Evolutionary conservation across 495 filamentous ascomycete genomes (phyloP).

Genomic region (Lentithecium fluviatile): DNA sequence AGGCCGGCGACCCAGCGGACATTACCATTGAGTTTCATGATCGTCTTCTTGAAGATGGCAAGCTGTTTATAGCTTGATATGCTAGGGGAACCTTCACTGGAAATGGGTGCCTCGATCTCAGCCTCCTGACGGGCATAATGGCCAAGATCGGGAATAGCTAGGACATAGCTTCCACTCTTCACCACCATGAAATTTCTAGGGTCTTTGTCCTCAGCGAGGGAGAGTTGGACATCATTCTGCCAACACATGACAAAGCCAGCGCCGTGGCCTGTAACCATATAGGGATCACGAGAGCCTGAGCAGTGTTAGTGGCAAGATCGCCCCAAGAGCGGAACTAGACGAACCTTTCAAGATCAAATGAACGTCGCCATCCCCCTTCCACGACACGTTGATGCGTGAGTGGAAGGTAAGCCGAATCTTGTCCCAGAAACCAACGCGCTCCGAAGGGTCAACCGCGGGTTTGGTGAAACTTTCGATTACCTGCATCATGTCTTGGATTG

Average conservation of each 20-base stretch:
- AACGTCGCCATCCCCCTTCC: constrained; percentile 94
- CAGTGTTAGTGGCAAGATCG: not conserved
- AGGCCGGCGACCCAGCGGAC: constrained; percentile 88
- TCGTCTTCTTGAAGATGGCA: constrained; percentile 89
- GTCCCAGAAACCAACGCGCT: constrained; percentile 96
- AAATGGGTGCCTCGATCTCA: constrained; percentile 51
- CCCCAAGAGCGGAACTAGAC: not conserved
- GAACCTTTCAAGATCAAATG: constrained; percentile 87
- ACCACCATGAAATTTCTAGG: constrained; percentile 93
- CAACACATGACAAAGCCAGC: constrained; percentile 97
- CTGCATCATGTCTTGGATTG: constrained; percentile 99
- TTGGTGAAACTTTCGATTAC: constrained; percentile 97
- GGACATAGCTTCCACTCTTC: constrained; percentile 87
- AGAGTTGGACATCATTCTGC: constrained; percentile 87
- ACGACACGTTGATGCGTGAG: constrained; percentile 82
- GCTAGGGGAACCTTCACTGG: constrained; percentile 57
- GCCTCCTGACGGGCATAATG: constrained; percentile 68
- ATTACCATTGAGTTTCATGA: constrained; percentile 96
- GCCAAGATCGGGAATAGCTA: constrained; percentile 91
- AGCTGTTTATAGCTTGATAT: constrained; percentile 67
- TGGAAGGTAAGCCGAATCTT: constrained; percentile 95
- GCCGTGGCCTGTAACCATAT: constrained; percentile 86
- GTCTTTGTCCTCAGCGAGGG: constrained; percentile 75
- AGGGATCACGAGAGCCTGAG: constrained; percentile 80
- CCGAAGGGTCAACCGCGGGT: constrained; percentile 87